Conservation (phyloP, 768 basidiomycete species). For the Boletus pseudo-olivaceus region DNA sequence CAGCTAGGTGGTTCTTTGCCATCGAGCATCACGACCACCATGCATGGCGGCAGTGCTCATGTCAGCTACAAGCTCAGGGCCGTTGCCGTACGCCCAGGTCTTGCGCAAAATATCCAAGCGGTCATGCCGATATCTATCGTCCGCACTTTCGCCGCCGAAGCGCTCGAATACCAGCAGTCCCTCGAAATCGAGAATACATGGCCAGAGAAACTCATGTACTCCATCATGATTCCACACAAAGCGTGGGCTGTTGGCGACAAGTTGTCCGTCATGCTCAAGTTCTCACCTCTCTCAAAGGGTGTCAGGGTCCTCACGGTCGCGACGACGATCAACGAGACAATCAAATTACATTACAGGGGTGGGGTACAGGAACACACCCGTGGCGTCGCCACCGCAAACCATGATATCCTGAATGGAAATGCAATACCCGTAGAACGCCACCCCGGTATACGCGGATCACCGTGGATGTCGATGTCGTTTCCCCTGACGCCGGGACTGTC, state of each 20-base stretch:
- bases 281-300: conserved; percentile 84
- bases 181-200: conserved; percentile 96
- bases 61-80: conserved; percentile 91
- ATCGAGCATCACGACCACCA: conserved; percentile 60
- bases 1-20: conserved; percentile 84
- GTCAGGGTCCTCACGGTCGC: conserved; percentile 63
- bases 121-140: conserved; percentile 60
- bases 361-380: conserved; percentile 60
- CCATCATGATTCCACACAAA: conserved; percentile 89
- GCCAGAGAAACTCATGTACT: conserved; percentile 97
- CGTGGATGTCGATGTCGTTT: neutral
- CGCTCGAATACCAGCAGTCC: conserved; percentile 94
- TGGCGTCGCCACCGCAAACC: conserved; percentile 56
- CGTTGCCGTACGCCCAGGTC: conserved; percentile 71
- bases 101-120: conserved; percentile 65
- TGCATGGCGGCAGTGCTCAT: conserved; percentile 51
- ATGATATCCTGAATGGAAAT: conserved; percentile 64
- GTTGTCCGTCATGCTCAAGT: conserved; percentile 78
- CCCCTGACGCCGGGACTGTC: conserved; percentile 14
- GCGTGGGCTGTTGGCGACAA: conserved; percentile 92
- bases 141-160: conserved; percentile 72
- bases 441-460: neutral
- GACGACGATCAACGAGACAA: conserved; percentile 72
- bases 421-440: conserved; percentile 36
- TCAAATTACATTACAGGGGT: conserved; percentile 54